phyloP scores from a whole-genome alignment of 139 green algal species.

The Closterium sp. region DNA sequence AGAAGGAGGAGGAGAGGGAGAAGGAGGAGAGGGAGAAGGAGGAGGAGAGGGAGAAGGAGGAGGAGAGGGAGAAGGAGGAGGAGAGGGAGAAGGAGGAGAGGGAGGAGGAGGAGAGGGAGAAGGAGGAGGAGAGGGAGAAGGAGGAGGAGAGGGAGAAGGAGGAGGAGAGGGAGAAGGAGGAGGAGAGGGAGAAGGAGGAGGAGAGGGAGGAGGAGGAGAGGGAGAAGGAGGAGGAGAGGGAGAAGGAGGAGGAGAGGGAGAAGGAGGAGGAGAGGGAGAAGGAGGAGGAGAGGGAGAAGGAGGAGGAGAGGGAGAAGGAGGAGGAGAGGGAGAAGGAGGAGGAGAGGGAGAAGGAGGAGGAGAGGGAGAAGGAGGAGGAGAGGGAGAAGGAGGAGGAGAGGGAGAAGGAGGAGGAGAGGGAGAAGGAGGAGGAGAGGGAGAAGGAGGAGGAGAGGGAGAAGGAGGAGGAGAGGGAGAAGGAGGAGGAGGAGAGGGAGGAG shows the following conservation, averaged over 20 bases:
- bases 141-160: too few species aligned
- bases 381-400: neutral
- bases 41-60: too few species aligned
- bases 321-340: conserved; percentile 3
- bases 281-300: neutral
- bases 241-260: neutral
- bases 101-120: too few species aligned
- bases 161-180: neutral
- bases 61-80: too few species aligned
- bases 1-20: too few species aligned
- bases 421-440: neutral
- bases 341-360: conserved; percentile 24
- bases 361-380: neutral
- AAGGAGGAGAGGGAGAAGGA: too few species aligned
- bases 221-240: neutral
- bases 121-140: too few species aligned
- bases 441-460: too few species aligned
- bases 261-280: neutral
- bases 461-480: neutral
- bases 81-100: too few species aligned
- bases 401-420: neutral
- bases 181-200: neutral
- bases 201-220: conserved; percentile 5
- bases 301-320: neutral
- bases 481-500: neutral